Conservation (phyloP, 345 rosid species). For the Dipteronia dyeriana region DNA sequence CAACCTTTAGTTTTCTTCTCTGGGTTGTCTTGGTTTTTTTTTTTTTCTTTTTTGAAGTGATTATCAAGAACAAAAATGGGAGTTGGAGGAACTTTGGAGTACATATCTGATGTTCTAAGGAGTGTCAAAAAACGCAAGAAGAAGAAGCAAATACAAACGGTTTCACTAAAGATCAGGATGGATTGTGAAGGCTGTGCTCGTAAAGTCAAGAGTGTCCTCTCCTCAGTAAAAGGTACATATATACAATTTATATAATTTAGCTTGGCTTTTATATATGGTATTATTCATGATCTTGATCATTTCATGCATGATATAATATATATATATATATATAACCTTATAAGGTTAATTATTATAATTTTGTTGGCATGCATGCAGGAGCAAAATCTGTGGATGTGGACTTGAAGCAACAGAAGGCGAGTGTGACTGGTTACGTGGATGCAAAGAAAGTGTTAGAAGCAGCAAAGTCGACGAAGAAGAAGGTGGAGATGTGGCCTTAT, state of each 20-base stretch:
- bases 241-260: not conserved
- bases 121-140: conserved; percentile 43
- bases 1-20: not conserved
- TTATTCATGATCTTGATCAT: not conserved
- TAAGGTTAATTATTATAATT: not conserved
- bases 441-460: conserved; percentile 64
- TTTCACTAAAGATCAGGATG: conserved; percentile 76
- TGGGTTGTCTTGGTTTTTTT: not conserved
- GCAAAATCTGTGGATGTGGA: conserved; percentile 81
- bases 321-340: not conserved
- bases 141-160: conserved; percentile 71
- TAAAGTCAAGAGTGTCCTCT: conserved; percentile 74
- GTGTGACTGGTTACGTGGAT: conserved; percentile 68
- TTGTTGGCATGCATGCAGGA: conserved; percentile 33
- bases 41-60: not conserved
- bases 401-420: conserved; percentile 77
- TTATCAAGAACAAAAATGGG: conserved; percentile 47
- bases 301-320: no score
- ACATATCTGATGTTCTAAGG: conserved; percentile 56
- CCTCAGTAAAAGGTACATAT: conserved; percentile 62
- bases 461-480: conserved; percentile 82
- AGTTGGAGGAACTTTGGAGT: conserved; percentile 70
- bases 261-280: not conserved
- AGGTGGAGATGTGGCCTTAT: conserved; percentile 94
- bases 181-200: conserved; percentile 93